These are phyloP conservation scores for Celoporthe dispersa DNA, from an alignment of 2,329 filamentous ascomycete genomes.

Conservation along the genomic window DNA sequence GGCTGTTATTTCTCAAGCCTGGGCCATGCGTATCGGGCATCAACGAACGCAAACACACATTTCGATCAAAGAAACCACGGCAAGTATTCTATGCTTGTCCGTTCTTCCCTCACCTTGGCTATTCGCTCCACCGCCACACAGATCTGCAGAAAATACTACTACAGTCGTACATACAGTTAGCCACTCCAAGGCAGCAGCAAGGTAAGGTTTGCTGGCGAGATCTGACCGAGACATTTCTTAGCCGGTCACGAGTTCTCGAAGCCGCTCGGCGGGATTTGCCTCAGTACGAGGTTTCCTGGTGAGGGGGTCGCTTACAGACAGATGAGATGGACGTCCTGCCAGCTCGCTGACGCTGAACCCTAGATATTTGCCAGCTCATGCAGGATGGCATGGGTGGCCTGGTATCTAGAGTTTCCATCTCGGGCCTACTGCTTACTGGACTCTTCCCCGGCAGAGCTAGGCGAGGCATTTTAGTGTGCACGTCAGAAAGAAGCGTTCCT, in stretches of 20 bases:
- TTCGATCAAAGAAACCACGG: no score
- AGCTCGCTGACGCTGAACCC: not conserved
- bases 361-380: not conserved
- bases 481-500: not conserved
- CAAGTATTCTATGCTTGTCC: not conserved
- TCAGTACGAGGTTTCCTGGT: not conserved
- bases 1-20: no score
- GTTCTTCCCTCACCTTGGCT: not conserved
- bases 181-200: no score
- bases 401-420: not conserved
- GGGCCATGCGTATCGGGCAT: no score
- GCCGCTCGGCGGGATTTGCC: not conserved
- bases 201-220: no score
- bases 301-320: constrained; percentile 7
- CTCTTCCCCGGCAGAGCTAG: not conserved
- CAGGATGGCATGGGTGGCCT: not conserved
- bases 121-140: not conserved
- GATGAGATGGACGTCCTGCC: not conserved
- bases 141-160: not conserved
- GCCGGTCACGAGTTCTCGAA: not conserved
- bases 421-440: constrained; percentile 13
- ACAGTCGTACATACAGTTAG: no score
- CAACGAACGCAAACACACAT: no score
- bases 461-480: not conserved
- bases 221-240: not conserved